phyloP scores from a whole-genome alignment of 2,329 filamentous ascomycete genomes.

The Furcasterigmium furcatum region DNA sequence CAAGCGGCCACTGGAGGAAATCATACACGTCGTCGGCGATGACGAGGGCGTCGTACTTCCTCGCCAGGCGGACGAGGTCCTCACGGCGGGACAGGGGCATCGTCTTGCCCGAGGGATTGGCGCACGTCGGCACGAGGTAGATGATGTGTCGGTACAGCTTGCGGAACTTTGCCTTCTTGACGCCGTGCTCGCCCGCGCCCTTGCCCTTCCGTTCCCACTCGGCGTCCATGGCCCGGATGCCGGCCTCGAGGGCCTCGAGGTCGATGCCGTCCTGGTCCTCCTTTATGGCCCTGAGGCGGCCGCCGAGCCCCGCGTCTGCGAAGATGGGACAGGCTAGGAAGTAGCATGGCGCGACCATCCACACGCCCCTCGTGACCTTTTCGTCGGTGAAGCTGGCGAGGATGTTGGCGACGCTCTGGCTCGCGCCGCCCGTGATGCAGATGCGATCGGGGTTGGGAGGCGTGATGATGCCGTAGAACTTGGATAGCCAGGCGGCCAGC shows the following conservation, averaged over 20 bases:
- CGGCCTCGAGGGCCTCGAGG: slow-evolving; percentile 53
- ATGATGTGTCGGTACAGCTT: slow-evolving; percentile 87
- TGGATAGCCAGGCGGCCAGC: slow-evolving; percentile 67
- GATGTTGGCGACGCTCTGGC: slow-evolving; percentile 75
- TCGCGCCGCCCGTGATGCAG: slow-evolving; percentile 81
- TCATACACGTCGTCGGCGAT: slow-evolving; percentile 94
- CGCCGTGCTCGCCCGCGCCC: slow-evolving; percentile 4
- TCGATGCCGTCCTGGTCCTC: slow-evolving; percentile 80
- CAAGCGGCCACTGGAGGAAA: slow-evolving; percentile 73
- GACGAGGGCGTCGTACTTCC: slow-evolving; percentile 77
- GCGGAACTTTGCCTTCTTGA: slow-evolving; percentile 24
- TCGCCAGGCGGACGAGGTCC: slow-evolving; percentile 70
- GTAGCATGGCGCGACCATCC: slow-evolving; percentile 80
- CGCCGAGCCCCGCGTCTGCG: slow-evolving; percentile 72
- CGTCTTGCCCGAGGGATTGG: slow-evolving; percentile 83
- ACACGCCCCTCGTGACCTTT: slow-evolving; percentile 68
- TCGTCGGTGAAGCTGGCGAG: slow-evolving; percentile 81
- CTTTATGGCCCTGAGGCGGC: slow-evolving; percentile 64
- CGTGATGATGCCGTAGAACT: slow-evolving; percentile 47
- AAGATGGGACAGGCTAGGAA: slow-evolving; percentile 85
- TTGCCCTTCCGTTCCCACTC: slow-evolving; percentile 19
- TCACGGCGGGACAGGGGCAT: slow-evolving; percentile 69
- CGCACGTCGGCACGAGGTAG: slow-evolving; percentile 84
- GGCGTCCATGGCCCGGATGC: slow-evolving; percentile 28
- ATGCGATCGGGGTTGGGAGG: slow-evolving; percentile 54